phyloP scores from a whole-genome alignment of 495 filamentous ascomycete species.

The Talaromyces proteolyticus region DNA sequence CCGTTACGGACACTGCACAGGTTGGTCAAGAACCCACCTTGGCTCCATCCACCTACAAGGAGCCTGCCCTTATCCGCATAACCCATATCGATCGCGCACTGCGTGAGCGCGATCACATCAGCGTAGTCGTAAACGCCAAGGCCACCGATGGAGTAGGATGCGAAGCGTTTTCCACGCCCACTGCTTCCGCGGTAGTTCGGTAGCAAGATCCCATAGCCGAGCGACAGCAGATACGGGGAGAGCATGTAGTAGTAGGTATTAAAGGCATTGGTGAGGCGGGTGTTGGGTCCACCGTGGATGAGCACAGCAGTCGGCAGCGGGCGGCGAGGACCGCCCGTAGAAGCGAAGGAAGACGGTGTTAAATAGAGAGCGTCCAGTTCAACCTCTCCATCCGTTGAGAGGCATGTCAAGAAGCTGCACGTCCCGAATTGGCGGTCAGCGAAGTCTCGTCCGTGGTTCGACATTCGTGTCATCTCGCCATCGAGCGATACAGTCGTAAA shows the following conservation, averaged over 20 bases:
- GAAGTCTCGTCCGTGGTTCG: conserved; percentile 2
- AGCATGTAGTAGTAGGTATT: conserved; percentile 16
- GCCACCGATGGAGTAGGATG: conserved; percentile 13
- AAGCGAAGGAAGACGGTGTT: not conserved
- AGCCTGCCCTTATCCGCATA: conserved; percentile 18
- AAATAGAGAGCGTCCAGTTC: conserved; percentile 5
- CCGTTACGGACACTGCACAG: conserved; percentile 12
- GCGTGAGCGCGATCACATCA: conserved; percentile 21
- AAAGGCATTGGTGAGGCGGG: conserved; percentile 19
- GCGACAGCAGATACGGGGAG: conserved; percentile 17
- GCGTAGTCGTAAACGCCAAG: conserved; percentile 19
- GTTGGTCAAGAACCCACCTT: conserved; percentile 24
- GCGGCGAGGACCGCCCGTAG: not conserved
- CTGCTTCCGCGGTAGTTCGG: conserved; percentile 25
- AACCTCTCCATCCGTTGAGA: conserved; percentile 2
- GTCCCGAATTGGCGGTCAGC: conserved; percentile 2
- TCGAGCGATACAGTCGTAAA: conserved; percentile 1
- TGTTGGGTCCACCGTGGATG: conserved; percentile 26
- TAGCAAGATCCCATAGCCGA: conserved; percentile 22
- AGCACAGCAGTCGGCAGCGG: conserved; percentile 23
- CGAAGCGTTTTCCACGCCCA: conserved; percentile 21
- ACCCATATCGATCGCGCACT: conserved; percentile 17
- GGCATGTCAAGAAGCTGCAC: conserved; percentile 2
- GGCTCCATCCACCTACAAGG: conserved; percentile 21
- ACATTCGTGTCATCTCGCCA: conserved; percentile 1